Base-by-base conservation (phyloP, 2,329 filamentous ascomycete genomes). In the Monosporascus sp. region DNA sequence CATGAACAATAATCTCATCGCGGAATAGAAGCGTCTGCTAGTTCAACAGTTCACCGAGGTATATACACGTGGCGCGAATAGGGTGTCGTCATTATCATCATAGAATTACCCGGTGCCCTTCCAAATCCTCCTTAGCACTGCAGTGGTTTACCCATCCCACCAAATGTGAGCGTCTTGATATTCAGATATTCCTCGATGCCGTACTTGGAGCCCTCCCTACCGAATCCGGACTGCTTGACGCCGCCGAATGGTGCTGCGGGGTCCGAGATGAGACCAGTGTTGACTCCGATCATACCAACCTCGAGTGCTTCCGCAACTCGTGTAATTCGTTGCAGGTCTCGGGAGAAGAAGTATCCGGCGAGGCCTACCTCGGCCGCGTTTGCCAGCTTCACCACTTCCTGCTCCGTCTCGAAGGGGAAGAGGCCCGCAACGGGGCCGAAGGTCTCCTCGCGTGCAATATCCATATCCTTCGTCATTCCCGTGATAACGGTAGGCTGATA, bases 351-450 rank as follows among this genome's bases (percentile, higher is more conserved):
- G 75, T 97, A 97, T 1, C 90, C 93, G 0, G 93, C 94, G 37
- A 99, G 79, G 1, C 94, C 94, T 38, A 97, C 92, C 50, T 93
- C 86, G 1, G 89, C 78, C 43, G 76, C 72, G 71, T 99, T 99
- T 4, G 94, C 93, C 60, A 93, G 74, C 58, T 81, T 78, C 31
- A 97, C 84, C 5, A 96, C 94, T 65, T 97, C 92, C 51, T 88
- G 86, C 73, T 97, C 94, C 0, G 87, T 91, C 47, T 89, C 82
- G 67, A 97, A 99, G 48, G 85, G 81, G 77, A 97, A 97, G 15
- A 97, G 73, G 0, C 89, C 93, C 0, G 92, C 93, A 0, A 97
- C 88, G 3, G 94, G 94, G 0, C 94, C 94, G 68, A 99, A 99
- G 0, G 93, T 99, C 77, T 99, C 94, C 72, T 97, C 93, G 1